Evolutionary conservation across 164 flowering plant species (phyloP), one percentile per base, ranked within the genome.

Genomic region (Echeveria elegans): DNA sequence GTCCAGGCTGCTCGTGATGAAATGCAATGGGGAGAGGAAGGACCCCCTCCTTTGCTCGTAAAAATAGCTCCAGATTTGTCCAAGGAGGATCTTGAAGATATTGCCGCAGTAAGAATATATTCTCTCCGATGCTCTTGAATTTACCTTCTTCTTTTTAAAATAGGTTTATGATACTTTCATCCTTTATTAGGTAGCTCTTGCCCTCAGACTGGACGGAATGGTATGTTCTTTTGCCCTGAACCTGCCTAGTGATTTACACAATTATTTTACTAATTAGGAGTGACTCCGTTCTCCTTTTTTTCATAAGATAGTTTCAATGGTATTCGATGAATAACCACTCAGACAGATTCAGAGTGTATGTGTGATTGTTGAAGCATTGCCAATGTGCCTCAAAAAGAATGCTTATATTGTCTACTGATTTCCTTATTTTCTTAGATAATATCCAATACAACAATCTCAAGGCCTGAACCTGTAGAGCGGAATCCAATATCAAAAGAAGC

Each of bases 21-120:
- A 80, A 95, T 95, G 99, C 97, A 89, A 77, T 95, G 99, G 99
- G 99, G 91, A 67, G 99, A 92, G 67, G 97, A 92, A 71, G 99
- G 99, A n/a, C 97, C 97, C 6, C 99, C 99, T 66, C 99, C 99
- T 8, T 75, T 95, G 78, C 92, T 95, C 45, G 99, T 95, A 41
- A 95, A 95, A 77, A 89, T 95, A 77, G 96, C 97, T 69, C 97
- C 97, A 26, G 96, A 92, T 75, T 73, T 95, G 87, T 88, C 97
- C 38, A 88, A 80, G 70, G 89, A 85, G 70, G 99, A 92, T 72
- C 96, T 95, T 70, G 99, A 88, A 82, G 99, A 95, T 77, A 92
- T 95, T 75, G 97, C 99, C 72, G 97, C 96, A 50, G 99, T 95
- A 83, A 71, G 78, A 36, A 18, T 66, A n/a, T 19, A 53, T 15